A percentile compares a stretch with the other conserved stretches of the same genome.
Evolutionary conservation across 1,284 basidiomycete species (phyloP).

Genomic region (Cutaneotrichosporon curvatum): DNA sequence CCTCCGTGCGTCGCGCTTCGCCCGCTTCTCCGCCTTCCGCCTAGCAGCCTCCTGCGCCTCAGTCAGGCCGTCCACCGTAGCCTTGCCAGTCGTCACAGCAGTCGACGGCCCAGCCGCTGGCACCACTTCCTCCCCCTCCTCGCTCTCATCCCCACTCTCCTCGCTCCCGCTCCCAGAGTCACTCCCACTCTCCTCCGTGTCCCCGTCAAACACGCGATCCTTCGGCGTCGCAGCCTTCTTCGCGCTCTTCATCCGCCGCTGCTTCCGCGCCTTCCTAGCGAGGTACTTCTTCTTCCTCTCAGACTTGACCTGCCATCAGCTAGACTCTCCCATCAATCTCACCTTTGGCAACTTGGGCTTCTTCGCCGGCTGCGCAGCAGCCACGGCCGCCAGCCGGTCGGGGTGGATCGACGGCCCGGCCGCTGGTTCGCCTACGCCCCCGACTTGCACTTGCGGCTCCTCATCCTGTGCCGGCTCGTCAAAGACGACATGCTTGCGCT

Average conservation of each 20-base stretch:
- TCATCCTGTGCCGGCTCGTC: conserved; percentile 1
- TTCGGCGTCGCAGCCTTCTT: conserved; percentile 42
- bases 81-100: not conserved
- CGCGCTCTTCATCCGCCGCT: conserved; percentile 53
- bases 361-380: conserved; percentile 6
- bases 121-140: conserved; percentile 3
- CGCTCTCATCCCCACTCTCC: not conserved
- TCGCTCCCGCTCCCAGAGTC: conserved; percentile 12
- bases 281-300: conserved; percentile 60
- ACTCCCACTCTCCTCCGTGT: conserved; percentile 9
- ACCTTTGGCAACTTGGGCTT: conserved; percentile 33
- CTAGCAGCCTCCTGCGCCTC: conserved; percentile 5
- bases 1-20: conserved; percentile 2
- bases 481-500: conserved; percentile 29
- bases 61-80: not conserved
- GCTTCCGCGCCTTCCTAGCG: conserved; percentile 58
- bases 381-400: conserved; percentile 7
- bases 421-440: too few species aligned
- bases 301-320: conserved; percentile 17
- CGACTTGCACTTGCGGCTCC: not conserved
- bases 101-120: conserved; percentile 1
- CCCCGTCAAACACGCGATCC: conserved; percentile 22
- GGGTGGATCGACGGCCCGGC: conserved; percentile 7
- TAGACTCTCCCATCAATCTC: not conserved
- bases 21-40: conserved; percentile 13